A percentile compares a stretch with the other conserved stretches of the same genome.
These are phyloP conservation scores for Penicillium mononematosum DNA, from an alignment of 495 filamentous ascomycete species.

Conservation along the genomic window DNA sequence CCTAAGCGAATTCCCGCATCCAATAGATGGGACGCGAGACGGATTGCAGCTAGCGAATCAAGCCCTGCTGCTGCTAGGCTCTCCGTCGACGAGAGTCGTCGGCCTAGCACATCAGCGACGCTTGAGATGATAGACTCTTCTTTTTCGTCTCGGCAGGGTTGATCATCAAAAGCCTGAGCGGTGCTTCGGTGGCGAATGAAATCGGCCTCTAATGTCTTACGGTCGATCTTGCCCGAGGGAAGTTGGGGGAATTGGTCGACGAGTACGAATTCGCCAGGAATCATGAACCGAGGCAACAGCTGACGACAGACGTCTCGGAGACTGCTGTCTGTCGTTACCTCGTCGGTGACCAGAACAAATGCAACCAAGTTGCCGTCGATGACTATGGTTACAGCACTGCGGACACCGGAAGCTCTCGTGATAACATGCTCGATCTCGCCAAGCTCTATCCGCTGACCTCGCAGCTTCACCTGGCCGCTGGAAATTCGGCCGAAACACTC, in stretches of 20 bases:
- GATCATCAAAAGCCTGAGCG: slow-evolving; percentile 30
- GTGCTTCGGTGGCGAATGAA: slow-evolving; percentile 41
- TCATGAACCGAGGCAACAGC: slow-evolving; percentile 78
- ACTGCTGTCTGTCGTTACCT: slow-evolving; percentile 24
- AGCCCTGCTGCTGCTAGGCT: slow-evolving; percentile 57
- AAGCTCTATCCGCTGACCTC: slow-evolving; percentile 79
- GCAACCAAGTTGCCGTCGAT: slow-evolving; percentile 60
- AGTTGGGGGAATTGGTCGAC: slow-evolving; percentile 63
- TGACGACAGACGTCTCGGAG: slow-evolving; percentile 59
- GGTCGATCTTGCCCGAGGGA: slow-evolving; percentile 77
- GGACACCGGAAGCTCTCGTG: slow-evolving; percentile 50
- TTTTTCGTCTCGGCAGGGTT: slow-evolving; percentile 28
- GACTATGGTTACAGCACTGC: slow-evolving; percentile 58
- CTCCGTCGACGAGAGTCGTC: slow-evolving; percentile 34
- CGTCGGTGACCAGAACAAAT: slow-evolving; percentile 57
- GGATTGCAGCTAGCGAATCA: slow-evolving; percentile 73
- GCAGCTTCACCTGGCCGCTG: slow-evolving; percentile 75
- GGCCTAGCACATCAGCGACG: slow-evolving; percentile 48
- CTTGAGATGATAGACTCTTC: slow-evolving; percentile 50
- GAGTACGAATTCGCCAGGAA: slow-evolving; percentile 66
- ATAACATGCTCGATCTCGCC: slow-evolving; percentile 77
- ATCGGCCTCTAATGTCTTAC: slow-evolving; percentile 57
- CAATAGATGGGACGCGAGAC: slow-evolving; percentile 59
- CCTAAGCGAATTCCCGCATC: slow-evolving; percentile 48
- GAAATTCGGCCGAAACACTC: slow-evolving; percentile 78